A percentile compares a stretch with the other conserved stretches of the same genome.
phyloP scores from a whole-genome alignment of 2,329 filamentous ascomycete genomes.

The Venturia nashicola region DNA sequence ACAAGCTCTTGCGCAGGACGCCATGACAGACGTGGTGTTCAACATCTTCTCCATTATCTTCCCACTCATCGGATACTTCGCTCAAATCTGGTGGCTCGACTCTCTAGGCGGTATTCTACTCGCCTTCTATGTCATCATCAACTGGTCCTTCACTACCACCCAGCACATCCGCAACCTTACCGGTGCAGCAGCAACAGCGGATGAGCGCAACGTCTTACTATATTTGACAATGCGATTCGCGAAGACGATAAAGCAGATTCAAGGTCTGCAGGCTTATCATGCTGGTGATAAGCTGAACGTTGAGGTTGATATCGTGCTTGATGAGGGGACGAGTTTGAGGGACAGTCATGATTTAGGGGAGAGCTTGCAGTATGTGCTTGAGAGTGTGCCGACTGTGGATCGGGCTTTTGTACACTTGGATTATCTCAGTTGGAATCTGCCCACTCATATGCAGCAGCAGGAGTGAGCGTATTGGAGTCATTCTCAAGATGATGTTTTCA shows the following conservation, averaged over 20 bases:
- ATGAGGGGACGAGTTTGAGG: conserved; percentile 60
- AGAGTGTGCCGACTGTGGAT: conserved; percentile 66
- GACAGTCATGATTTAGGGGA: conserved; percentile 74
- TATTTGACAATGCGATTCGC: conserved; percentile 93
- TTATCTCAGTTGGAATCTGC: conserved; percentile 37
- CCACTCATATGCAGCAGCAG: conserved; percentile 38
- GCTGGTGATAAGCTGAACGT: conserved; percentile 77
- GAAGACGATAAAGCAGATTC: conserved; percentile 73
- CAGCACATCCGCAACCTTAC: conserved; percentile 72
- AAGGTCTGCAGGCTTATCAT: conserved; percentile 75
- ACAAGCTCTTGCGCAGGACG: conserved; percentile 61
- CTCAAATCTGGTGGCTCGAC: conserved; percentile 74
- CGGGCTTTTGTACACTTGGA: conserved; percentile 41
- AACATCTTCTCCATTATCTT: conserved; percentile 84
- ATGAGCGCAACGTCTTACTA: conserved; percentile 70
- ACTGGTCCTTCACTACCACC: conserved; percentile 62
- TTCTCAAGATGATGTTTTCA: no score
- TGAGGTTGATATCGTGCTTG: conserved; percentile 72
- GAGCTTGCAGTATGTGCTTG: conserved; percentile 70
- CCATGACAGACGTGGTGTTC: conserved; percentile 71
- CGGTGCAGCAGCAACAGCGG: conserved; percentile 64
- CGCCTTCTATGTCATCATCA: conserved; percentile 67
- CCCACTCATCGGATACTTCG: conserved; percentile 65
- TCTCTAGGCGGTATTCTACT: conserved; percentile 65
- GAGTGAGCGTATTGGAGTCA: conserved; percentile 12